Percentiles rank a stretch among this genome's conserved stretches.
These are phyloP conservation scores for Ophiostoma fasciatum DNA, from an alignment of 2,329 filamentous ascomycete species.

Conservation along the genomic window DNA sequence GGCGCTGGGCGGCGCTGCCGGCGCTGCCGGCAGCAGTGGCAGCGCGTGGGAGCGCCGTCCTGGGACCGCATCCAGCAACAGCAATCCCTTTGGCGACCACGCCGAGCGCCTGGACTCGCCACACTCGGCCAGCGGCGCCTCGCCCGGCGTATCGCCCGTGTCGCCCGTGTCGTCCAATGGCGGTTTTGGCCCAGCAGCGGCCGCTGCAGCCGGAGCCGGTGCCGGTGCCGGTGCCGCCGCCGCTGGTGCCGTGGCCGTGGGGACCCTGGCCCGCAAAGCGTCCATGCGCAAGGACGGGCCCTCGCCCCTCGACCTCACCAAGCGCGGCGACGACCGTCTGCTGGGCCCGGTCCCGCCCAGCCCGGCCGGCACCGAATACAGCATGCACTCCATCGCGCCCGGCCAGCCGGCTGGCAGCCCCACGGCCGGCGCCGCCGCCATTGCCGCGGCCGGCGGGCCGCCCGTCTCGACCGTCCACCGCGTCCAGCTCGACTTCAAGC, in stretches of 20 bases:
- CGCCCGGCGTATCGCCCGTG: conserved; percentile 15
- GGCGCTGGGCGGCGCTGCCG: conserved; percentile 9
- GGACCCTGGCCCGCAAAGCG: conserved; percentile 34
- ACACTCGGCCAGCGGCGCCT: conserved; percentile 21
- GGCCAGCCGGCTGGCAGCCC: conserved; percentile 26
- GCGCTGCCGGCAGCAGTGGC: too few species aligned
- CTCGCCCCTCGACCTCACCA: conserved; percentile 39
- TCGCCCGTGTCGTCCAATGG: not conserved
- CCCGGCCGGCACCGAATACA: conserved; percentile 49
- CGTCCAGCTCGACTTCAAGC: conserved; percentile 86
- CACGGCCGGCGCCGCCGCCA: conserved; percentile 40
- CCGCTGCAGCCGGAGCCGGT: conserved; percentile 5
- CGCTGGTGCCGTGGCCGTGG: conserved; percentile 24
- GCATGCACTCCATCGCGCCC: conserved; percentile 37
- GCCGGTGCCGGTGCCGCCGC: conserved; percentile 23
- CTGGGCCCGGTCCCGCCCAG: conserved; percentile 32
- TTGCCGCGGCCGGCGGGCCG: conserved; percentile 47
- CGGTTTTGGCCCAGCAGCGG: too few species aligned
- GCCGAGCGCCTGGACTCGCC: conserved; percentile 35
- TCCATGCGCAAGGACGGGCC: conserved; percentile 40
- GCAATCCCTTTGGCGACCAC: conserved; percentile 58
- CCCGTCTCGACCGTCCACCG: conserved; percentile 59
- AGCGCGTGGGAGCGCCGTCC: conserved; percentile 35
- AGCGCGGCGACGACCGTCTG: too few species aligned
- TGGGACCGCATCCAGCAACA: too few species aligned